These are phyloP conservation scores for Pochonia chlamydosporia DNA, from an alignment of 2,329 filamentous ascomycete species.

Conservation along the genomic window DNA sequence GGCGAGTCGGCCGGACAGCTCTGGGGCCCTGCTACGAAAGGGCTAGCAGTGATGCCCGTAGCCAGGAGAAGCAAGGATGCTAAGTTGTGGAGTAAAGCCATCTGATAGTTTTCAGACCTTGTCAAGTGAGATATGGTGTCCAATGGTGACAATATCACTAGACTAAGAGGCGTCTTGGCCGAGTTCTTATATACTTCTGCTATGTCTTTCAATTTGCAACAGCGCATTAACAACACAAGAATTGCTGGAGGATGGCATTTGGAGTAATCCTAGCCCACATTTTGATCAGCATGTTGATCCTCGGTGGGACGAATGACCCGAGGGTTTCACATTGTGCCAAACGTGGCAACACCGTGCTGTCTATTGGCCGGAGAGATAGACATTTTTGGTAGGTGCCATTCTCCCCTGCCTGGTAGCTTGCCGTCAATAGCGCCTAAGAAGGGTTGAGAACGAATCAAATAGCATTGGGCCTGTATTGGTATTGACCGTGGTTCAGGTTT, in stretches of 20 bases:
- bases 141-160: no score
- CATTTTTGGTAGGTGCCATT: constrained; percentile 2
- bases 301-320: background rate
- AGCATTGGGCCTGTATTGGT: no score
- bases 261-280: background rate
- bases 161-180: no score
- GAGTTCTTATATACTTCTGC: background rate
- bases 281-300: background rate
- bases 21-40: constrained; percentile 1
- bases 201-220: background rate
- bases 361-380: background rate
- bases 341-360: background rate
- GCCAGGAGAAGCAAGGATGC: constrained; percentile 13
- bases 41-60: constrained; percentile 10
- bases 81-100: constrained; percentile 8
- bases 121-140: background rate
- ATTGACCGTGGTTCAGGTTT: no score
- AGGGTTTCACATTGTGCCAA: background rate
- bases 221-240: background rate
- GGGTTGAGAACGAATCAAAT: no score
- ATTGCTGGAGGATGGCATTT: background rate
- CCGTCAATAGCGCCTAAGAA: no score
- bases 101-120: constrained; percentile 1
- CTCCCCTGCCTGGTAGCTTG: background rate
- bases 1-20: constrained; percentile 29